Conservation (phyloP, 148 eudicot genomes). For the Euryodendron excelsum region DNA sequence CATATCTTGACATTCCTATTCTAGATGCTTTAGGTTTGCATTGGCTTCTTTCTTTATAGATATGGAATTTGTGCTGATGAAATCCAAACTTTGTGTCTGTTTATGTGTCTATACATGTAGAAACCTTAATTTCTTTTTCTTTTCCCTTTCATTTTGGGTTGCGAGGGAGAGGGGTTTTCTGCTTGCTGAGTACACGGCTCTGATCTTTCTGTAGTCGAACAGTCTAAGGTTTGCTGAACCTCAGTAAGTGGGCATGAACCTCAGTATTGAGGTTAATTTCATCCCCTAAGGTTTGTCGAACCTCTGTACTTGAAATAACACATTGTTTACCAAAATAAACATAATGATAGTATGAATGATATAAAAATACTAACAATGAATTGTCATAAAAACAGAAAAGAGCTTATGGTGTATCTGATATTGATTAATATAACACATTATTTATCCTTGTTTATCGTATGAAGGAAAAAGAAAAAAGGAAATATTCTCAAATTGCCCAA, state of each 20-base stretch:
- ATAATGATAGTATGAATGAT: neutral
- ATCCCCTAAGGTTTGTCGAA: neutral
- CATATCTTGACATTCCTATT: neutral
- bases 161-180: neutral
- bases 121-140: neutral
- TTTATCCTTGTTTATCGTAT: neutral
- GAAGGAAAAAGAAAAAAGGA: neutral
- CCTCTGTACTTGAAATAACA: neutral
- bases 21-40: neutral
- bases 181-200: neutral
- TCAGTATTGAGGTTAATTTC: neutral
- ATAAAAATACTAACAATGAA: neutral
- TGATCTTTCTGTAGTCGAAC: neutral
- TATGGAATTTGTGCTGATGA: neutral
- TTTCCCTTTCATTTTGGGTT: neutral
- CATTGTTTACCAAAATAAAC: neutral
- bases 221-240: neutral
- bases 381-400: neutral
- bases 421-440: neutral
- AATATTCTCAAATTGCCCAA: neutral
- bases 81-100: no score
- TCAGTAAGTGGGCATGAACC: neutral
- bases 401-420: neutral
- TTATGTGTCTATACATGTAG: neutral
- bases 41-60: neutral